Evolutionary conservation across 2,329 filamentous ascomycete species (phyloP), one percentile per base, ranked within the genome.

Genomic region (Madurella fahalii): DNA sequence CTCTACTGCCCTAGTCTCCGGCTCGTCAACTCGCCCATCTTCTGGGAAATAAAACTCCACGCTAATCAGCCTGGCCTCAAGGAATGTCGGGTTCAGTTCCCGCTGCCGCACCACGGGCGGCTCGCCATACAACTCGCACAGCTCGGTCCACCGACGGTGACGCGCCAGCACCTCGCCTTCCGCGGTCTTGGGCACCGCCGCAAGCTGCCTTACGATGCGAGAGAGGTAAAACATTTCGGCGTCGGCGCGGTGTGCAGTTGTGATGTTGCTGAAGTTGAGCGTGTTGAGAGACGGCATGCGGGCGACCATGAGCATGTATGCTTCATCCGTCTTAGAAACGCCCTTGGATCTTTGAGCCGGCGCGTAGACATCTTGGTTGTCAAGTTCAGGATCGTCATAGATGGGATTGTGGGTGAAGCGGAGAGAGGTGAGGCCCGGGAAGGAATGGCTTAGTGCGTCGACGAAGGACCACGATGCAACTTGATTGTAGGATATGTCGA

Each of bases 201-300:
- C 79, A 40, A 96, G 75, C 67, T 94, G 89, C 58, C 84, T 85
- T 11, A 82, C 88, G 54, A 96, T 94, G 51, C 88, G 82, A 0
- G 86, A 89, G 11, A 97, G 82, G 69, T 99, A 99, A 69, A 95
- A 99, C 65, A 93, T 86, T 64, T 97, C 94, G 4, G 91, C 91
- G 65, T 97, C 94, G 51, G 83, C 78, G 16, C 93, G 84, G 68
- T 97, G 92, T 41, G 86, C 82, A 1, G 76, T 63, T 0, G 84
- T 85, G 62, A 97, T 85, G 15, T 75, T 73, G 58, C 84, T 85
- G 68, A 89, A 90, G 67, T 94, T 94, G 31, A 96, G 78, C 1
- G 76, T 77, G 50, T 79, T 79, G 9, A 97, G 79, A 1, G 74
- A 73, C 1, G 81, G 79, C 1, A 96, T 75, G 2, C 91, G 87